Percentiles rank a stretch among this genome's conserved stretches.
These are phyloP conservation scores for Globisporangium spinosum DNA, from an alignment of 352 stramenopile genomes.

Conservation along the genomic window DNA sequence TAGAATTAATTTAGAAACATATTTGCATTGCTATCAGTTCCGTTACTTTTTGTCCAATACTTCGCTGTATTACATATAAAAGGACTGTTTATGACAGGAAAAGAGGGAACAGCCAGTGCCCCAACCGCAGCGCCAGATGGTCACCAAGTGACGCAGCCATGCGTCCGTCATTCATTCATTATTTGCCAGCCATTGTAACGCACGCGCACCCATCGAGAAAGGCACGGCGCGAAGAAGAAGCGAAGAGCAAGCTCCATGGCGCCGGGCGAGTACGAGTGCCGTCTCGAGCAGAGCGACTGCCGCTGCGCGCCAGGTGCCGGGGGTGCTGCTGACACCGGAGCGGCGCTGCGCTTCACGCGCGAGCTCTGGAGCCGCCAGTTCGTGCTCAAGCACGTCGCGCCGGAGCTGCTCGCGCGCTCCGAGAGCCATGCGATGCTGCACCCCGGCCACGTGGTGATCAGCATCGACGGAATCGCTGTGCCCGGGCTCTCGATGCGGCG, in stretches of 20 bases:
- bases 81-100: not conserved
- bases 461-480: constrained; percentile 23
- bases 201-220: not conserved
- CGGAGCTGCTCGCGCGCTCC: constrained; percentile 15
- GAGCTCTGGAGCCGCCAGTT: constrained; percentile 44
- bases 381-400: constrained; percentile 31
- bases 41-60: not conserved
- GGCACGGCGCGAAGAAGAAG: not conserved
- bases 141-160: not conserved
- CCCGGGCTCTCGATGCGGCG: constrained; percentile 24
- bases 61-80: not conserved
- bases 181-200: not conserved
- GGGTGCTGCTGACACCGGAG: not conserved
- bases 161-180: not conserved
- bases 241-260: constrained; percentile 4
- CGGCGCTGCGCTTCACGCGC: constrained; percentile 23
- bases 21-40: not conserved
- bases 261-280: constrained; percentile 34
- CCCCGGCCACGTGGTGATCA: constrained; percentile 30
- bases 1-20: not conserved
- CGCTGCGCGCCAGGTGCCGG: not conserved
- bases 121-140: not conserved
- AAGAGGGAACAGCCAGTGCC: not conserved
- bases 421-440: constrained; percentile 22
- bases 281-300: constrained; percentile 19